These are phyloP conservation scores for Galerina sulciceps DNA, from an alignment of 768 basidiomycete species.

Conservation along the genomic window DNA sequence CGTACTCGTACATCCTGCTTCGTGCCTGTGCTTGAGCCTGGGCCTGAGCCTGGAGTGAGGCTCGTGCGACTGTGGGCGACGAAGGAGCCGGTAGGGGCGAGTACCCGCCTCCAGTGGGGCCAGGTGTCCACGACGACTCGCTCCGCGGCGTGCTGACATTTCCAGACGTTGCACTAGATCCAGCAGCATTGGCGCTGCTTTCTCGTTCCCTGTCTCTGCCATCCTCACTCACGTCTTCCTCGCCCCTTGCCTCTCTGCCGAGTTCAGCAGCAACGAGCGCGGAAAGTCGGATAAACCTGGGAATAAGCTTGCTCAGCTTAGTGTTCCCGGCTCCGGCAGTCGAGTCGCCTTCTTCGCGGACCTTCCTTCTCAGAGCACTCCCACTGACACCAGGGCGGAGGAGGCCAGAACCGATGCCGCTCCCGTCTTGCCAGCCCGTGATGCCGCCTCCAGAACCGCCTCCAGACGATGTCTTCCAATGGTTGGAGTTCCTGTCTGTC, in stretches of 20 bases:
- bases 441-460: constrained; percentile 53
- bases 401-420: constrained; percentile 74
- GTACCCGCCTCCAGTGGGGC: constrained; percentile 2
- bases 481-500: constrained; percentile 13
- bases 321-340: constrained; percentile 59
- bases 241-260: constrained; percentile 68
- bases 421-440: constrained; percentile 77
- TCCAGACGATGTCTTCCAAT: constrained; percentile 38
- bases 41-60: not conserved
- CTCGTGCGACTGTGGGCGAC: constrained; percentile 11
- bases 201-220: constrained; percentile 20
- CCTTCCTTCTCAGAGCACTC: constrained; percentile 60
- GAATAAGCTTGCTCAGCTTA: constrained; percentile 66
- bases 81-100: constrained; percentile 15
- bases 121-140: constrained; percentile 8
- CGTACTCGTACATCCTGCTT: constrained; percentile 44
- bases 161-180: not conserved
- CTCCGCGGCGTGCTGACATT: not conserved
- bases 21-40: constrained; percentile 10
- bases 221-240: constrained; percentile 40
- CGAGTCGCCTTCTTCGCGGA: constrained; percentile 26
- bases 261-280: constrained; percentile 81
- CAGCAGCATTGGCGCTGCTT: not conserved
- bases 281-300: constrained; percentile 75
- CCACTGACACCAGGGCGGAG: constrained; percentile 58